Percentiles rank a stretch among this genome's conserved stretches.
phyloP scores from a whole-genome alignment of 108 stramenopile species.

The Nannochloropsis salina region DNA sequence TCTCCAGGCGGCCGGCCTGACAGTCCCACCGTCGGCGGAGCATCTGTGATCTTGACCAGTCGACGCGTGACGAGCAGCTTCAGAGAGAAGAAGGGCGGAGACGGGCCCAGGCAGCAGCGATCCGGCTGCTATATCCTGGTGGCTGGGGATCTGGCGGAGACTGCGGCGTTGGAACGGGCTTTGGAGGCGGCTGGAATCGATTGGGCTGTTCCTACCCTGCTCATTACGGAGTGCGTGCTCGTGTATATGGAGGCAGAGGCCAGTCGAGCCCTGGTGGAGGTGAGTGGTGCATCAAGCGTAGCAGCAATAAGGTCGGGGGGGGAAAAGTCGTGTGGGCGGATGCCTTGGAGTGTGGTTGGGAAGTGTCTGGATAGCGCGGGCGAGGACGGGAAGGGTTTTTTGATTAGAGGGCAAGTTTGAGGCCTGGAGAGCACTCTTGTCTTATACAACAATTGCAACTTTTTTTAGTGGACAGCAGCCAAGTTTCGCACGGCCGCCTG shows the following conservation, averaged over 20 bases:
- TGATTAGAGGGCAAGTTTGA: too few species aligned
- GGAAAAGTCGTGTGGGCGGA: too few species aligned
- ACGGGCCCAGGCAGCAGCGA: too few species aligned
- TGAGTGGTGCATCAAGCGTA: background rate
- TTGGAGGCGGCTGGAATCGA: constrained; percentile 32
- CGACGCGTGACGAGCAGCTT: too few species aligned
- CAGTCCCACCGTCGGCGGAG: too few species aligned
- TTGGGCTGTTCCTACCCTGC: constrained; percentile 31
- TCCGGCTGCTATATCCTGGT: constrained; percentile 24
- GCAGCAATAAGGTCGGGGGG: background rate
- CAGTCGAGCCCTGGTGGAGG: constrained; percentile 31
- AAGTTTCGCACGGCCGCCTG: background rate
- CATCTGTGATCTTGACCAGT: too few species aligned
- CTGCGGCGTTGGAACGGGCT: constrained; percentile 17
- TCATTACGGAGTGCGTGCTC: constrained; percentile 50
- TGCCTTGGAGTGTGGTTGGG: too few species aligned
- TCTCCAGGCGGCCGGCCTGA: too few species aligned
- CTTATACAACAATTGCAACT: background rate
- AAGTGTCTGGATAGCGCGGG: too few species aligned
- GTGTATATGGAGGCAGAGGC: constrained; percentile 44
- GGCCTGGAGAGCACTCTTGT: too few species aligned
- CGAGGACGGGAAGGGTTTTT: too few species aligned
- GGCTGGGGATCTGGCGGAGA: constrained; percentile 41
- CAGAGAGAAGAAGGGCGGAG: too few species aligned
- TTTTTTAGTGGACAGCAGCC: background rate